Base-by-base conservation (phyloP, 345 rosid species). In the Sisymbrium irio region DNA sequence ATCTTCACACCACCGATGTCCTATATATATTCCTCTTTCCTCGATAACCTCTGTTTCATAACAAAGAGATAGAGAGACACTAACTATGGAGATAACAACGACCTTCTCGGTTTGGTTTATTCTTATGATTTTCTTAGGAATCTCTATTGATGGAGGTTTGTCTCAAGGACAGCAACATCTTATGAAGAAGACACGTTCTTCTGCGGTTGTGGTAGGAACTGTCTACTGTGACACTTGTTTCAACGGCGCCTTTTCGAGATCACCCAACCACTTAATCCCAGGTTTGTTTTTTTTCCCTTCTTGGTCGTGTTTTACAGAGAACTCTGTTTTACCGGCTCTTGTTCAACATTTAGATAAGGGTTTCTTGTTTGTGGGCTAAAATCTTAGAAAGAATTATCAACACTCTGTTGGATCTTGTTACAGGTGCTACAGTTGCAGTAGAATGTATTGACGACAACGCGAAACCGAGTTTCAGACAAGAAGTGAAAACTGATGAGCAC, bases 201-300 rank as follows among this genome's bases (percentile, higher is more conserved):
- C 90, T 56, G 86, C 97, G 0, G 71, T 83, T 44, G 90, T 88
- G 30, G 93, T 94, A 30, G 97, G 98, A 33, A 88, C 93, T 62
- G 97, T 91, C 42, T 89, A 82, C 83, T 94, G 98, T 35, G 96
- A 91, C 78, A 89, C 96, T 10, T 91, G 98, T 77, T 88, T 89
- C 82, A 88, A 72, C 9, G 49, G 79, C 33, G 83, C 65, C 45
- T 79, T 86, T 83, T 79, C 97, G 0, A 84, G 69, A 80, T 45
- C 75, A 51, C 50, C 57, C 50, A 81, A 82, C 73, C 94, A 86
- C 86, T 92, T 90, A 80, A 86, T 89, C 83, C 76, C 93, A 85
- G 96, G 97, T 94, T 57, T 42, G 9, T 7, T 28, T 17, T 14
- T 11, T 35, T 11, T 32, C 5, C 1, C 20, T 41, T 67, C 27